These are phyloP conservation scores for Solanum chacoense DNA, from an alignment of 305 asterid genomes.

Conservation along the genomic window DNA sequence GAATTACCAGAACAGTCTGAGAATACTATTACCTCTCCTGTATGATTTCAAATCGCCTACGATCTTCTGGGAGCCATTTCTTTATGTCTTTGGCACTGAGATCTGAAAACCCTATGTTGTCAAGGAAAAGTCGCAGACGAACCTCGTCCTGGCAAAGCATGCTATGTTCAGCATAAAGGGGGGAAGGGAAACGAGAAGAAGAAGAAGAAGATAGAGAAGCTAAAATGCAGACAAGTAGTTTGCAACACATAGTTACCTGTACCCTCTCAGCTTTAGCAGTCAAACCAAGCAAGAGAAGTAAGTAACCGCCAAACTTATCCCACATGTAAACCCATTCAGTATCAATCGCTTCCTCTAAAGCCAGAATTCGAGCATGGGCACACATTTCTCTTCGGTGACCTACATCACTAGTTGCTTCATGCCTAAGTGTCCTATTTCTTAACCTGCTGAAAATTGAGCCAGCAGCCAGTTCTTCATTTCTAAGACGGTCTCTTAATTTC, in stretches of 20 bases:
- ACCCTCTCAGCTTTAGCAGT: constrained; percentile 99
- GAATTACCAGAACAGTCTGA: not conserved
- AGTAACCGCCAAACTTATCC: constrained; percentile 99
- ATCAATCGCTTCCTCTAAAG: constrained; percentile 98
- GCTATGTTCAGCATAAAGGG: constrained; percentile 3
- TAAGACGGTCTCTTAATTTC: constrained; percentile 95
- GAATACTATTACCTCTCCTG: constrained; percentile 70
- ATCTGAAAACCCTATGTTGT: constrained; percentile 97
- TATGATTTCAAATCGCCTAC: constrained; percentile 87
- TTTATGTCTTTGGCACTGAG: constrained; percentile 93
- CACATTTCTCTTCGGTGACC: constrained; percentile 97
- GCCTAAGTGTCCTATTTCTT: constrained; percentile 50
- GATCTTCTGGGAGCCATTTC: constrained; percentile 99
- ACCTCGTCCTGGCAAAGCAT: constrained; percentile 74
- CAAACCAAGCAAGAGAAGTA: constrained; percentile 96
- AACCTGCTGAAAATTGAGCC: constrained; percentile 67
- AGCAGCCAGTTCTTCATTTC: constrained; percentile 93
- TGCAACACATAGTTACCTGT: constrained; percentile 46
- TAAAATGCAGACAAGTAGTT: not conserved
- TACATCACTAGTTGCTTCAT: constrained; percentile 65
- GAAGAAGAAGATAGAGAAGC: not conserved
- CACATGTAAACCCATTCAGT: constrained; percentile 99
- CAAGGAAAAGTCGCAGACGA: constrained; percentile 91
- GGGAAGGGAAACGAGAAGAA: constrained; percentile 1
- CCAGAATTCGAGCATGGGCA: constrained; percentile 98